Evolutionary conservation across 495 filamentous ascomycete genomes (phyloP), one percentile per base, ranked within the genome.

Genomic region (Cenococcum geophilum): DNA sequence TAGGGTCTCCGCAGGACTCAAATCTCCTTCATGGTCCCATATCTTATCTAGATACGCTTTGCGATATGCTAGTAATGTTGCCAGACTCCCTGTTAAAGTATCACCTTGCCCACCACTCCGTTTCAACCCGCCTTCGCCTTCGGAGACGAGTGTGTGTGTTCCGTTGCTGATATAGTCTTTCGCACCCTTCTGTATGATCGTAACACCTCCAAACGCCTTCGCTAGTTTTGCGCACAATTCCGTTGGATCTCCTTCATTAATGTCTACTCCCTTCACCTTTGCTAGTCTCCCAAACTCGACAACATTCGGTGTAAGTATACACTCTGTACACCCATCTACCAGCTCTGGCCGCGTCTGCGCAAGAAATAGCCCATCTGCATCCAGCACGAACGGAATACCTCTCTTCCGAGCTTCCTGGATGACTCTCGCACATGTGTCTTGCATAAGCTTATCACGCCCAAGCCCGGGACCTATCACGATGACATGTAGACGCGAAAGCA

Each of bases 71-170:
- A 98, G 72, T 63, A 98, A 79, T 14, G 93, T 97, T 1, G 85
- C 93, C 64, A 98, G 77, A 52, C 84, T 84, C 8, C 93, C 93
- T 3, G 93, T 98, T 65, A 98, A 76, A 10, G 93, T 98, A 76
- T 98, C 93, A 10, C 93, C 93, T 72, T 98, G 93, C 2, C 93
- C 93, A 43, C 93, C 95, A 57, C 87, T 92, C 58, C 93, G 79
- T 82, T 98, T 98, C 68, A 84, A 70, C 3, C 93, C 92, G 6
- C 93, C 93, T 65, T 81, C 72, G 22, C 87, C 70, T 67, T 95
- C 90, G 45, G 85, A 86, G 22, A 87, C 78, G 35, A 89, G 71
- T 50, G 89, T 93, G 14, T 77, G 79, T 51, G 81, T 79, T 18
- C 93, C 93, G 70, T 96, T 91, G 6, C 85, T 88, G 62, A 98